Percentiles rank a stretch among this genome's conserved stretches.
Conservation (phyloP, 2,329 filamentous ascomycete species). For the Neonectria magnoliae region DNA sequence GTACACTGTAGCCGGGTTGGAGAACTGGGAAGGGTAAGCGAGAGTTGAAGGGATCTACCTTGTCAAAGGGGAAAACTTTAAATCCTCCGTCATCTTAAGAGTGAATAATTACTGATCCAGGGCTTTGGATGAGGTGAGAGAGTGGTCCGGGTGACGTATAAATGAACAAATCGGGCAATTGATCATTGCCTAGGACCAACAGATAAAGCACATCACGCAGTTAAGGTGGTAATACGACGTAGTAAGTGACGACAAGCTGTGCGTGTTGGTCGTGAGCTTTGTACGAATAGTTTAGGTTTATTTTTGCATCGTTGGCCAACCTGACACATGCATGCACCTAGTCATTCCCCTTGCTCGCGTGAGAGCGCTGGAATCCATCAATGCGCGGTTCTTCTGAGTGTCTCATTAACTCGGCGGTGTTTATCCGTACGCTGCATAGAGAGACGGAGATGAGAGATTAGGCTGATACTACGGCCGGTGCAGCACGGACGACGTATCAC, state of each 20-base stretch:
- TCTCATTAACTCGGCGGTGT: background rate
- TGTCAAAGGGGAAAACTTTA: slow-evolving; percentile 13
- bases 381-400: background rate
- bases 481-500: background rate
- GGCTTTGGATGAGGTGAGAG: background rate
- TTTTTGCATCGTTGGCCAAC: background rate
- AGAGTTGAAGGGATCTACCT: slow-evolving; percentile 20
- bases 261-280: background rate
- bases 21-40: slow-evolving; percentile 9
- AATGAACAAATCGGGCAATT: background rate
- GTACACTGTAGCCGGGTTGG: slow-evolving; percentile 8
- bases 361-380: background rate
- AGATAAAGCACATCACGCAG: background rate
- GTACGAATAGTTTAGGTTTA: background rate
- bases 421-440: background rate
- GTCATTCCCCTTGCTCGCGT: background rate
- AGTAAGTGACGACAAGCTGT: background rate
- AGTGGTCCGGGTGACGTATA: background rate
- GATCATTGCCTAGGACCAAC: background rate
- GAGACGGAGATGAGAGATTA: background rate
- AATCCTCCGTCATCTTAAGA: slow-evolving; percentile 14
- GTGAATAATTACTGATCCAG: background rate
- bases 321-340: background rate
- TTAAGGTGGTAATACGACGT: background rate
- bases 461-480: background rate